Evolutionary conservation across 164 flowering plant species (phyloP).

Genomic region (Magnolia sinica): DNA sequence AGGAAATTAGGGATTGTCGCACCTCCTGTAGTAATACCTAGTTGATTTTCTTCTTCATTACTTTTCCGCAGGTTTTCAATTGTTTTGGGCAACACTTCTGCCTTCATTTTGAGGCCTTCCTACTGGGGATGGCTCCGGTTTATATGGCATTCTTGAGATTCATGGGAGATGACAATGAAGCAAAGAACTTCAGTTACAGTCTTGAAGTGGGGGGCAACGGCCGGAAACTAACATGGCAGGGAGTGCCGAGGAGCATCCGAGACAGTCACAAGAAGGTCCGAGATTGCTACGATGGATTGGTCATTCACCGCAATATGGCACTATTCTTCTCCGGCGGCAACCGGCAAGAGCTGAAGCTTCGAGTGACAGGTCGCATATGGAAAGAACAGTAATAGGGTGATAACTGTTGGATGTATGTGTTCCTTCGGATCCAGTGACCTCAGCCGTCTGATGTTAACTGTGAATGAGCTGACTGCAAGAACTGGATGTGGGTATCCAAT

Average conservation of each 20-base stretch:
- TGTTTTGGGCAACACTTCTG: conserved; percentile 60
- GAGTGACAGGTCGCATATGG: conserved; percentile 65
- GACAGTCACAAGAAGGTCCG: conserved; percentile 59
- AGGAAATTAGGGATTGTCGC: neutral
- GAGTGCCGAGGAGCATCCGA: conserved; percentile 60
- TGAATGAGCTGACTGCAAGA: too few species aligned
- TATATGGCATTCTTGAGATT: conserved; percentile 71
- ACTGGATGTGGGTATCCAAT: too few species aligned
- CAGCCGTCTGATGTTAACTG: neutral
- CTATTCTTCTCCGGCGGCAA: conserved; percentile 54
- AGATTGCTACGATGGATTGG: conserved; percentile 63
- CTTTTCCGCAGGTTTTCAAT: conserved; percentile 52
- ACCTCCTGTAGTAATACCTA: neutral
- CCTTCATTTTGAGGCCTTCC: conserved; percentile 69
- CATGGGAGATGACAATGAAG: conserved; percentile 67
- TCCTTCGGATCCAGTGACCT: neutral
- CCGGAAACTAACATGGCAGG: conserved; percentile 63
- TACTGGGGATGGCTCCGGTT: conserved; percentile 53
- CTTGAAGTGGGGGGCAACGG: conserved; percentile 59
- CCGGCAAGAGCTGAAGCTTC: conserved; percentile 54
- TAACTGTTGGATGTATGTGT: conserved; percentile 38
- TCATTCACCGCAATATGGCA: conserved; percentile 53
- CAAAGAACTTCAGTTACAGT: conserved; percentile 53
- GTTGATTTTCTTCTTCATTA: neutral
- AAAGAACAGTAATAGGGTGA: conserved; percentile 42